phyloP scores from a whole-genome alignment of 345 rosid species.

The Eucalyptus regnans region DNA sequence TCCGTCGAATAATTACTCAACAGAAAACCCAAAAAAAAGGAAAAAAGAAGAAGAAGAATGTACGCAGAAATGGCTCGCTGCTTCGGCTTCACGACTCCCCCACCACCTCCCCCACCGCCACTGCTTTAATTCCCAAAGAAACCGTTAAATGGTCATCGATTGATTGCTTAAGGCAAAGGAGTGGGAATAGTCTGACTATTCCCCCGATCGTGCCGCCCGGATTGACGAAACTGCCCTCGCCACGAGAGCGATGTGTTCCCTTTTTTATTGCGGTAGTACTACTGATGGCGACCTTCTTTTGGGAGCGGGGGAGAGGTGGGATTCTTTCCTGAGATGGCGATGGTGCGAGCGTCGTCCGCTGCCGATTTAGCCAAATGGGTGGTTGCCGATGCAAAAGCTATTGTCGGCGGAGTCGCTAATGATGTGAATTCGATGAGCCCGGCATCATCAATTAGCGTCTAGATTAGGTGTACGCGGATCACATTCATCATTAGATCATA shows the following conservation, averaged over 20 bases:
- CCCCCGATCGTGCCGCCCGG: background rate
- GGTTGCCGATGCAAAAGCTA: background rate
- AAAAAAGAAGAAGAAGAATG: fast-evolving
- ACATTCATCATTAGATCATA: fast-evolving
- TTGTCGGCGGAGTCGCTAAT: background rate
- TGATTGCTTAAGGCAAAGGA: background rate
- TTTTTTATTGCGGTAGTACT: background rate
- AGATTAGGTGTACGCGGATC: background rate
- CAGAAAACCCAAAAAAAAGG: background rate
- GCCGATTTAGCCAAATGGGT: background rate
- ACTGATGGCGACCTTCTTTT: background rate
- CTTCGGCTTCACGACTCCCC: background rate
- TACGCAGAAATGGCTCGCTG: background rate
- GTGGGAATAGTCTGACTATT: background rate
- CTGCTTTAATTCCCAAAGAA: background rate
- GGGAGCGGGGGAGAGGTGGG: background rate
- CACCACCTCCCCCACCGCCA: background rate
- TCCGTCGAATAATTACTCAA: background rate
- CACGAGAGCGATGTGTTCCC: background rate
- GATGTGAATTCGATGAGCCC: background rate
- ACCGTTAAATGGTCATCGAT: background rate
- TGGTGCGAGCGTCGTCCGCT: background rate
- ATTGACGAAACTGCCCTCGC: background rate
- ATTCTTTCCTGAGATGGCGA: background rate
- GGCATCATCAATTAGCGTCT: too few species aligned